phyloP scores from a whole-genome alignment of 73 alveolate species.

The Blepharisma stoltei region DNA sequence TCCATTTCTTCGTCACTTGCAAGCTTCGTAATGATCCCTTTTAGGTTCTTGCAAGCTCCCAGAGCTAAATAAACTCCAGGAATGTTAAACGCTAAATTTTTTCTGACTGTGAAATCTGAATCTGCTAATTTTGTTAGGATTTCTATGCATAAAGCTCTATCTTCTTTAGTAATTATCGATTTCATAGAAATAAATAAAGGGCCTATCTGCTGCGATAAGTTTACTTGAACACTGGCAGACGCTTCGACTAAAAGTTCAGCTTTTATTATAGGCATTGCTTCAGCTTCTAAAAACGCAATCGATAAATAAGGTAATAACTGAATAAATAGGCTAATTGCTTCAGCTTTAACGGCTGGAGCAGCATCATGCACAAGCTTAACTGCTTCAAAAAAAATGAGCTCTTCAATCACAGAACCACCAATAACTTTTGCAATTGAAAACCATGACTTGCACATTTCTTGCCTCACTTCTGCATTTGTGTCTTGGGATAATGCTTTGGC shows the following conservation, averaged over 20 bases:
- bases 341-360: not conserved
- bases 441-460: conserved; percentile 4
- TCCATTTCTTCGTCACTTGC: not conserved
- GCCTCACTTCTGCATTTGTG: not conserved
- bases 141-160: not conserved
- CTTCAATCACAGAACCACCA: not conserved
- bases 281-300: not conserved
- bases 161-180: not conserved
- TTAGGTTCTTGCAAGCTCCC: not conserved
- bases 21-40: not conserved
- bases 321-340: conserved; percentile 1
- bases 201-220: not conserved
- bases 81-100: conserved; percentile 10
- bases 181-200: not conserved
- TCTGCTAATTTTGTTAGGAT: not conserved
- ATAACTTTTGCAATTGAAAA: not conserved
- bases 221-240: not conserved
- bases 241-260: not conserved
- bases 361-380: conserved; percentile 12
- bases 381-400: conserved; percentile 2
- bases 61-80: conserved; percentile 2
- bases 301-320: not conserved
- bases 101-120: not conserved
- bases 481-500: conserved; percentile 23
- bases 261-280: not conserved